phyloP scores from a whole-genome alignment of 23 red algal species.

The Gracilaria caudata region DNA sequence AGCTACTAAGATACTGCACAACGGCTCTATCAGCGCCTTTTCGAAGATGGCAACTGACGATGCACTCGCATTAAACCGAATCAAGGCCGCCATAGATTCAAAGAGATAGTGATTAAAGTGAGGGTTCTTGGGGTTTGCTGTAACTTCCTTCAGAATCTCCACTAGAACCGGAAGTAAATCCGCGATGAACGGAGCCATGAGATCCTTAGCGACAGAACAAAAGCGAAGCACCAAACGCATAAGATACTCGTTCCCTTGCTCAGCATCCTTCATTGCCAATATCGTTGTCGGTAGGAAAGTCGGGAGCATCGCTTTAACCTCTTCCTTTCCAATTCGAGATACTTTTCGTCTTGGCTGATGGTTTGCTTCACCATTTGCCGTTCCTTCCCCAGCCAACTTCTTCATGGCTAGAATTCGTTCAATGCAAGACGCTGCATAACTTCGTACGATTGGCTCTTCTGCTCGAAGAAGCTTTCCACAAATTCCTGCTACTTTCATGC shows the following conservation, averaged over 20 bases:
- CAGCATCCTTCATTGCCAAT: constrained; percentile 14
- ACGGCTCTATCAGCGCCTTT: constrained; percentile 67
- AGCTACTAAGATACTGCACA: constrained; percentile 73
- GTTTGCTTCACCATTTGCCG: constrained; percentile 21
- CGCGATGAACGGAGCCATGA: constrained; percentile 49
- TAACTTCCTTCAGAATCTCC: constrained; percentile 60
- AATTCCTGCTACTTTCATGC: constrained; percentile 15
- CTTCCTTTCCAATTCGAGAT: constrained; percentile 51
- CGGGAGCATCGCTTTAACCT: constrained; percentile 56
- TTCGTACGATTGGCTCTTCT: constrained; percentile 73
- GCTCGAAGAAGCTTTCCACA: constrained; percentile 71
- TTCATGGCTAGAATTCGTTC: constrained; percentile 82
- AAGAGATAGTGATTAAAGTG: constrained; percentile 94
- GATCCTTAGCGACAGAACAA: constrained; percentile 42
- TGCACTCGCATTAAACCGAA: constrained; percentile 63
- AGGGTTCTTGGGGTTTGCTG: constrained; percentile 83
- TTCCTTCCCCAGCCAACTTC: constrained; percentile 5
- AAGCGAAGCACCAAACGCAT: constrained; percentile 74
- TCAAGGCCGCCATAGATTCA: constrained; percentile 83
- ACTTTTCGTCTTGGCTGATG: neutral
- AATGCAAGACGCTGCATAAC: constrained; percentile 89
- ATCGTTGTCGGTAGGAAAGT: constrained; percentile 66
- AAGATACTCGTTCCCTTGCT: constrained; percentile 79
- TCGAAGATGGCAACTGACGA: constrained; percentile 64
- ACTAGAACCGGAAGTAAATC: constrained; percentile 49